Conservation (phyloP, 768 basidiomycete species). For the Rhodotorula diobovata region DNA sequence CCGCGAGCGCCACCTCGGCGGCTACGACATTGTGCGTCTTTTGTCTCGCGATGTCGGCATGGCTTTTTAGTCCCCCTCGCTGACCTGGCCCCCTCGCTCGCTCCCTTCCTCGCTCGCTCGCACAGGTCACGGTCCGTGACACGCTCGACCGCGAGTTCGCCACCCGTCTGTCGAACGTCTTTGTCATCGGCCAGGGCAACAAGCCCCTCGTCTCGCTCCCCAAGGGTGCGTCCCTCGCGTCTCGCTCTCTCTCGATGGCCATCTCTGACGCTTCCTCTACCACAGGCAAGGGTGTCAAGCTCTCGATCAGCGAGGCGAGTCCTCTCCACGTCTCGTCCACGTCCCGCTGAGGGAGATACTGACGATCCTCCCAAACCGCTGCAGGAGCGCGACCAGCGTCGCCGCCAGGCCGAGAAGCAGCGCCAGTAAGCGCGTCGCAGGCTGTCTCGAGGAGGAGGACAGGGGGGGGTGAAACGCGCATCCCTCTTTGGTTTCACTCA, state of each 20-base stretch:
- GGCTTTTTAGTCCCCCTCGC: no score
- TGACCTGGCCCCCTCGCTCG: neutral
- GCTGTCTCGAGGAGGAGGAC: neutral
- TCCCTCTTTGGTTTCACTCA: no score
- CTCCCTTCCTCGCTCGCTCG: no score
- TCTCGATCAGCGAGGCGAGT: conserved; percentile 37
- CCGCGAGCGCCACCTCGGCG: conserved; percentile 94
- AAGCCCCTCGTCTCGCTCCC: conserved; percentile 88
- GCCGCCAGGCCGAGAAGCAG: conserved; percentile 55
- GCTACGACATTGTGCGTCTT: conserved; percentile 80
- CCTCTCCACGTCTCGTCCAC: no score
- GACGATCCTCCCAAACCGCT: neutral
- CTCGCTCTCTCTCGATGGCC: neutral
- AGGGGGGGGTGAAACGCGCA: no score
- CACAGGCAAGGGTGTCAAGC: conserved; percentile 38
- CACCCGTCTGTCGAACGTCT: conserved; percentile 95
- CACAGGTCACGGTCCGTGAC: conserved; percentile 58
- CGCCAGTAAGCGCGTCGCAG: neutral
- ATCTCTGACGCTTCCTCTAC: neutral
- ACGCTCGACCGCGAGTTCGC: conserved; percentile 92
- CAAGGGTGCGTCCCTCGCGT: conserved; percentile 22
- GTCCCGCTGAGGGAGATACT: no score
- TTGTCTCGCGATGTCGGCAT: neutral
- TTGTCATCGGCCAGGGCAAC: conserved; percentile 89
- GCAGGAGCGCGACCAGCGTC: conserved; percentile 74